Conservation (phyloP, 805 yeast species). For the Wickerhamomyces bisporus region DNA sequence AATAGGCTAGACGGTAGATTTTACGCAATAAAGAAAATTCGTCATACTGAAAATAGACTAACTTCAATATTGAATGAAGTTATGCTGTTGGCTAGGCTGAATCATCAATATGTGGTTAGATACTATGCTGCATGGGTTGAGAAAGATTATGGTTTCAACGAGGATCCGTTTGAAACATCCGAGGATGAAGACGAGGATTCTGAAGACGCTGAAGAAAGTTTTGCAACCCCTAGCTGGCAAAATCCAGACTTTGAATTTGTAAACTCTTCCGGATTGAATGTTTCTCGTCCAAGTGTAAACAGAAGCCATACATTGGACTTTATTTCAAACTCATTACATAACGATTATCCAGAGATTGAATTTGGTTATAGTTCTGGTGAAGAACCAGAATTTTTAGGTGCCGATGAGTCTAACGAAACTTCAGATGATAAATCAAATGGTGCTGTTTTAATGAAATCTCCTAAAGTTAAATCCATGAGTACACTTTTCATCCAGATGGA, state of each 20-base stretch:
- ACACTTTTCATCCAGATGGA: conserved; percentile 97
- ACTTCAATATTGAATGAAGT: conserved; percentile 87
- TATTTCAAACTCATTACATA: conserved; percentile 55
- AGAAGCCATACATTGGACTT: conserved; percentile 50
- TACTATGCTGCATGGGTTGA: conserved; percentile 98
- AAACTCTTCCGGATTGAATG: not conserved
- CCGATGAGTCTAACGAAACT: conserved; percentile 20
- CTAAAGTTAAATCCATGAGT: conserved; percentile 35
- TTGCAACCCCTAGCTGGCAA: not conserved
- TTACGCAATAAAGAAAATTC: conserved; percentile 89
- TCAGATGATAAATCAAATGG: conserved; percentile 21
- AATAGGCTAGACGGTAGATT: conserved; percentile 90
- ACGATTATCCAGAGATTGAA: conserved; percentile 47
- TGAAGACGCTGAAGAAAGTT: conserved; percentile 7
- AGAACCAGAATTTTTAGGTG: conserved; percentile 13
- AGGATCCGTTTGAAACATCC: conserved; percentile 29
- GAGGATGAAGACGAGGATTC: conserved; percentile 26
- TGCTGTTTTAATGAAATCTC: conserved; percentile 17
- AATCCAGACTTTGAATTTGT: not conserved
- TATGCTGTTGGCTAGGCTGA: conserved; percentile 81
- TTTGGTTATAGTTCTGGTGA: conserved; percentile 35
- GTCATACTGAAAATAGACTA: conserved; percentile 74
- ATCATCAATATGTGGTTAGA: conserved; percentile 93
- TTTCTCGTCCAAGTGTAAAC: conserved; percentile 22
- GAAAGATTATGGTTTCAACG: conserved; percentile 43